These are phyloP conservation scores for Populus hybrid DNA, from an alignment of 441 rosid species.

Conservation along the genomic window DNA sequence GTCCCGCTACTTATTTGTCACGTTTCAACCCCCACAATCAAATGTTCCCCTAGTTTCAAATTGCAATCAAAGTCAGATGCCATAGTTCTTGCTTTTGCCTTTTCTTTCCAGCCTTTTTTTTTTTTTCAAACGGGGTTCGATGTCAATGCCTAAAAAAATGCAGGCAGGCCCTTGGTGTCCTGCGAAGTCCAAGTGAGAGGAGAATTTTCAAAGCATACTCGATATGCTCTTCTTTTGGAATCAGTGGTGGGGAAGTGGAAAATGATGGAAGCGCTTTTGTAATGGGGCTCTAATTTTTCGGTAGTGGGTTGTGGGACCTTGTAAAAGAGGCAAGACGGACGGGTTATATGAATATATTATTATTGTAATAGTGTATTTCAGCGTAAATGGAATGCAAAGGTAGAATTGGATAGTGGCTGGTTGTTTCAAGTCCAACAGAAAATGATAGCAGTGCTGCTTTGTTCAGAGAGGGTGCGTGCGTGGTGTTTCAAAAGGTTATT, in stretches of 20 bases:
- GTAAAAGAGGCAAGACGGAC: constrained; percentile 27
- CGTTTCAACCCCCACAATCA: constrained; percentile 18
- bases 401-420: constrained; percentile 32
- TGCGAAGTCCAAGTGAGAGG: constrained; percentile 37
- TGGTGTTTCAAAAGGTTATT: constrained; percentile 26
- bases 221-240: constrained; percentile 41
- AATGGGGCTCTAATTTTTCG: constrained; percentile 46
- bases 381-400: constrained; percentile 29
- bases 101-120: constrained; percentile 28
- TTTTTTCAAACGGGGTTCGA: constrained; percentile 34
- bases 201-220: constrained; percentile 56
- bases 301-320: constrained; percentile 79
- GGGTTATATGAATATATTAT: constrained; percentile 16
- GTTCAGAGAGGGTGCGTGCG: constrained; percentile 6
- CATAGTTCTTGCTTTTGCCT: constrained; percentile 31
- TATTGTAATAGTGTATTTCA: constrained; percentile 25
- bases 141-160: constrained; percentile 48
- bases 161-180: constrained; percentile 32
- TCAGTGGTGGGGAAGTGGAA: constrained; percentile 50
- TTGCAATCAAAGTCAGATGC: constrained; percentile 67
- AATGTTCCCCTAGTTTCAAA: constrained; percentile 26
- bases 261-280: constrained; percentile 55
- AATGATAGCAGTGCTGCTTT: constrained; percentile 24
- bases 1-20: constrained; percentile 28
- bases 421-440: constrained; percentile 22